These are phyloP conservation scores for Lizonia empirigonia DNA, from an alignment of 2,329 filamentous ascomycete species.

Conservation along the genomic window DNA sequence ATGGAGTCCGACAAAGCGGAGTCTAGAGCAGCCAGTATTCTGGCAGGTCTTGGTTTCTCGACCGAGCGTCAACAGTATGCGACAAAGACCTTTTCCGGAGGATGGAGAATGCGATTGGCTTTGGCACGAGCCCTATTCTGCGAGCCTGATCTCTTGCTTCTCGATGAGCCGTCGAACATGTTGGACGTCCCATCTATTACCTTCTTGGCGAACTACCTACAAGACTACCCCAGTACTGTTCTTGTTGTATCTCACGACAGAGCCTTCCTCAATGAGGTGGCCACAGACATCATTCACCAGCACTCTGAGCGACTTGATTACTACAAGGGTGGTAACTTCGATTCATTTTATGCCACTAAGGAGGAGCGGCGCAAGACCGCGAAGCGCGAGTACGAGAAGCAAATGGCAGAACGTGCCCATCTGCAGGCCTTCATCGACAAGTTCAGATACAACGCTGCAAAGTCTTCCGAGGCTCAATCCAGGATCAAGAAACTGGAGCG, in stretches of 20 bases:
- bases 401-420: slow-evolving; percentile 92
- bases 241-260: slow-evolving; percentile 98
- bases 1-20: slow-evolving; percentile 99
- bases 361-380: slow-evolving; percentile 97
- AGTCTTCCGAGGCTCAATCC: slow-evolving; percentile 97
- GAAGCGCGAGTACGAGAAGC: slow-evolving; percentile 97
- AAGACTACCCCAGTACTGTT: slow-evolving; percentile 90
- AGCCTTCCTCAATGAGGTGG: slow-evolving; percentile 97
- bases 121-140: slow-evolving; percentile 95
- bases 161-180: slow-evolving; percentile 99
- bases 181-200: slow-evolving; percentile 99
- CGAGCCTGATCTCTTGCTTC: slow-evolving; percentile 91
- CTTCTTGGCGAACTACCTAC: slow-evolving; percentile 94
- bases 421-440: slow-evolving; percentile 98
- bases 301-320: slow-evolving; percentile 97
- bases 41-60: slow-evolving; percentile 96
- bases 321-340: slow-evolving; percentile 96
- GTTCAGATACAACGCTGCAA: slow-evolving; percentile 98
- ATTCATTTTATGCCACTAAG: slow-evolving; percentile 78
- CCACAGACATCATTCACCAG: slow-evolving; percentile 98
- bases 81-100: slow-evolving; percentile 97
- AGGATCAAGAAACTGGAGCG: slow-evolving; percentile 98
- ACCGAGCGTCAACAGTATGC: slow-evolving; percentile 87
- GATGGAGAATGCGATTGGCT: slow-evolving; percentile 98
- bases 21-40: slow-evolving; percentile 89